Conservation (phyloP, 306 rosid genomes). For the Cercis canadensis region DNA sequence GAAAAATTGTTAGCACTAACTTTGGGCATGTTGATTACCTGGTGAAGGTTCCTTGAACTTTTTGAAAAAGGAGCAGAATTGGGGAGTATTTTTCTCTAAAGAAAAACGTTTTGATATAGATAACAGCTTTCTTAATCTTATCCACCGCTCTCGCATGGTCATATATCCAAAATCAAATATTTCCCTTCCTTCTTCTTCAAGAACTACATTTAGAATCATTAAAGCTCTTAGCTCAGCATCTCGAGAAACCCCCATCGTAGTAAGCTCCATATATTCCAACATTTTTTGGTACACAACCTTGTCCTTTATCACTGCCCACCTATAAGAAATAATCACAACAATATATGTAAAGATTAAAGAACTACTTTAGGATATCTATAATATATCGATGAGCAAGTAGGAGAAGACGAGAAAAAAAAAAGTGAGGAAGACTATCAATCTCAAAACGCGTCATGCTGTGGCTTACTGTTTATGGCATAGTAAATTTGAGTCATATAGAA, state of each 20-base stretch:
- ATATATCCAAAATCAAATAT: constrained; percentile 50
- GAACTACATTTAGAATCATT: constrained; percentile 43
- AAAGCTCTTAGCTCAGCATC: constrained; percentile 58
- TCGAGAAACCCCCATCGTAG: constrained; percentile 47
- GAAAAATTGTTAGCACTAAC: no score
- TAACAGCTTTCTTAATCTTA: constrained; percentile 30
- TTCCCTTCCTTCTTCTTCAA: constrained; percentile 38
- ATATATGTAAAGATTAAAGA: no score
- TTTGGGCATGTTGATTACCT: constrained; percentile 44
- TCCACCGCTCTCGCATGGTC: constrained; percentile 51
- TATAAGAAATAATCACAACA: background rate
- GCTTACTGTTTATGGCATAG: no score
- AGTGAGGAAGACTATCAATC: no score
- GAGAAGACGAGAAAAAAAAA: no score
- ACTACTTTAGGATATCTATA: no score
- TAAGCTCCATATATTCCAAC: background rate
- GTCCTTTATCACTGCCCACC: constrained; percentile 68
- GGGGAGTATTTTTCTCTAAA: constrained; percentile 43
- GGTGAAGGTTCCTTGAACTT: constrained; percentile 48
- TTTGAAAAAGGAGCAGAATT: constrained; percentile 41
- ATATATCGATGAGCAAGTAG: no score
- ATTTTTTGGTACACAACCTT: constrained; percentile 49
- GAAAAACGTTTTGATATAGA: constrained; percentile 55
- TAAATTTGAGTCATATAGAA: no score
- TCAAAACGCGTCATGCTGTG: no score